A percentile compares a stretch with the other conserved stretches of the same genome.
Evolutionary conservation across 345 rosid species (phyloP).

Genomic region (Eutrema yunnanense): DNA sequence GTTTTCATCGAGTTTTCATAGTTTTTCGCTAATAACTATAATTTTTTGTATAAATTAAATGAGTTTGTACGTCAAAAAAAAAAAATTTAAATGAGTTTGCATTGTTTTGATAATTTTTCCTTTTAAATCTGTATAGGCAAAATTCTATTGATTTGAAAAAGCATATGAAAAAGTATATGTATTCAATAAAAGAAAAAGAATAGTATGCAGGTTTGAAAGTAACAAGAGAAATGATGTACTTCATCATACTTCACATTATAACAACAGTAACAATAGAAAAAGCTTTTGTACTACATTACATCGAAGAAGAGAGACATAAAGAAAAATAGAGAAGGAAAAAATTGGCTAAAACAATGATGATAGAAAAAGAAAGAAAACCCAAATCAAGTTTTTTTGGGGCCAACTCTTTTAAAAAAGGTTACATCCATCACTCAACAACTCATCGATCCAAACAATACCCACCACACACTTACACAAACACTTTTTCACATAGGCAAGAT

Average conservation of each 20-base stretch:
- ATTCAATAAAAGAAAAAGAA: background rate
- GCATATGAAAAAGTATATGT: background rate
- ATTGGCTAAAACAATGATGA: slow-evolving; percentile 23
- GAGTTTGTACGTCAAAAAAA: background rate
- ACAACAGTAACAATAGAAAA: slow-evolving; percentile 15
- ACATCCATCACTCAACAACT: slow-evolving; percentile 28
- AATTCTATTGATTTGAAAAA: background rate
- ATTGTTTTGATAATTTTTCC: background rate
- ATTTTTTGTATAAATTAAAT: background rate
- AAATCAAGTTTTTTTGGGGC: slow-evolving; percentile 30
- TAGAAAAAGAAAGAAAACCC: slow-evolving; percentile 23
- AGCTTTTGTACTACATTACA: slow-evolving; percentile 23
- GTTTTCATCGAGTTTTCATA: background rate
- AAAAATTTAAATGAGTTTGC: background rate
- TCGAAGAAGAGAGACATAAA: slow-evolving; percentile 12
- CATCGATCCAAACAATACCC: slow-evolving; percentile 25
- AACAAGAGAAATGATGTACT: slow-evolving; percentile 13
- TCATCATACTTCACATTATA: slow-evolving; percentile 20
- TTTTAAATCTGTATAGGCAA: background rate
- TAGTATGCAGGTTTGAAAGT: background rate
- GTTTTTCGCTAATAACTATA: background rate
- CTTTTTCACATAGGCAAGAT: slow-evolving; percentile 22
- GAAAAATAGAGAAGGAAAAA: slow-evolving; percentile 6
- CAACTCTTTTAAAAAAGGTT: slow-evolving; percentile 30
- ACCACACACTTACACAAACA: slow-evolving; percentile 25